phyloP scores from a whole-genome alignment of 805 yeast genomes.

The Candida orba region DNA sequence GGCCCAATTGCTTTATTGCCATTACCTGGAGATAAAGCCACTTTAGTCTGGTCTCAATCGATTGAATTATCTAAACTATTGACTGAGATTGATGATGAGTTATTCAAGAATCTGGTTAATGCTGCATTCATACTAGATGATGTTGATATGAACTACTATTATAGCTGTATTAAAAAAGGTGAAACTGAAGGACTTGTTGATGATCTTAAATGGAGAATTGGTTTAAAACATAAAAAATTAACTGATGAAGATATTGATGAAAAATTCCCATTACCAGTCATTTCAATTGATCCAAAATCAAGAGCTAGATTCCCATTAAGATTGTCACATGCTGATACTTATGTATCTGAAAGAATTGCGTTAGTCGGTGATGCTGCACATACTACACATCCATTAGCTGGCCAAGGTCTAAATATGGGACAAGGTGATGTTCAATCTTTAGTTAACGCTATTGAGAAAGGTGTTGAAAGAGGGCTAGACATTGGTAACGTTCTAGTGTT shows the following conservation, averaged over 20 bases:
- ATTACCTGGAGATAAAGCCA: slow-evolving; percentile 77
- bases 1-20: slow-evolving; percentile 95
- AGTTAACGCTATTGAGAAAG: slow-evolving; percentile 60
- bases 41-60: slow-evolving; percentile 89
- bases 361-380: slow-evolving; percentile 98
- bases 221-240: slow-evolving; percentile 29
- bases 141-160: slow-evolving; percentile 69
- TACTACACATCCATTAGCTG: slow-evolving; percentile 94
- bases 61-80: slow-evolving; percentile 65
- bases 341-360: slow-evolving; percentile 78
- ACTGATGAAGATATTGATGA: slow-evolving; percentile 44
- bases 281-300: slow-evolving; percentile 49
- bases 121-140: slow-evolving; percentile 80
- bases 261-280: slow-evolving; percentile 60
- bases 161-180: slow-evolving; percentile 33
- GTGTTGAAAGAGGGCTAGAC: slow-evolving; percentile 74
- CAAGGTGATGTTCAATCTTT: slow-evolving; percentile 82
- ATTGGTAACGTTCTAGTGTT: slow-evolving; percentile 75
- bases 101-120: slow-evolving; percentile 66
- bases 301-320: slow-evolving; percentile 87
- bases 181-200: slow-evolving; percentile 41
- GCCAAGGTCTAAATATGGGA: slow-evolving; percentile 98
- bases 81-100: slow-evolving; percentile 47
- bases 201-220: slow-evolving; percentile 69
- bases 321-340: slow-evolving; percentile 85